Evolutionary conservation across 768 basidiomycete species (phyloP), one percentile per base, ranked within the genome.

Genomic region (Sporobolomyces phaffii): DNA sequence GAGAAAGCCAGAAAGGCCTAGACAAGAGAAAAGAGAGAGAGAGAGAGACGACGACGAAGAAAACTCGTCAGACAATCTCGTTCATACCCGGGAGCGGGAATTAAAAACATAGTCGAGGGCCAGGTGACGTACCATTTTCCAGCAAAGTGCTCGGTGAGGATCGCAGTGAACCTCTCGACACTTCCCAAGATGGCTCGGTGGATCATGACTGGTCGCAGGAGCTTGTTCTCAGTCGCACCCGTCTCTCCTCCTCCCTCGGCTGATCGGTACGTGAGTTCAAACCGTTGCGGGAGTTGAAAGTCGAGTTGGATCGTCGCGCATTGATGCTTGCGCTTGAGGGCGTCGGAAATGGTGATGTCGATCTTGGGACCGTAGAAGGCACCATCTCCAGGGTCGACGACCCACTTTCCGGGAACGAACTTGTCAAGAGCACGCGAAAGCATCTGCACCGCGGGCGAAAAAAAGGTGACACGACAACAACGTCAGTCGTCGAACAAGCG

Each of bases 291-390:
- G 2, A 99, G 84, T 78, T 99, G 91, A 85, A 97, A 99, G 80
- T 98, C 94, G 64, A 99, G 88, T 79, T 98, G 90, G 78, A 98
- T 97, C 3, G 96, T 98, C 44, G 92, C 96, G 75, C 94, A 98
- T 78, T 99, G 96, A 86, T 91, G 94, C 28, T 91, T 90, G 50
- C 96, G 86, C 41, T 83, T 85, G 28, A 98, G 82, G 1, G 96
- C 93, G 74, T 99, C 96, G 29, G 86, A 84, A 76, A 98, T 88
- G 65, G 89, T 91, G 80, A 99, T 94, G 79, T 98, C 96, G 75
- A 97, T 94, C 82, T 98, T 98, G 70, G 96, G 96, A 0, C 96
- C 96, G 79, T 99, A 99, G 84, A 99, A 99, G 14, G 96, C 96
- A 54, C 96, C 96, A 75, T 99, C 96, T 49, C 92, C 94, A 13